phyloP scores from a whole-genome alignment of 495 filamentous ascomycete species.

The Penicillium canariense region DNA sequence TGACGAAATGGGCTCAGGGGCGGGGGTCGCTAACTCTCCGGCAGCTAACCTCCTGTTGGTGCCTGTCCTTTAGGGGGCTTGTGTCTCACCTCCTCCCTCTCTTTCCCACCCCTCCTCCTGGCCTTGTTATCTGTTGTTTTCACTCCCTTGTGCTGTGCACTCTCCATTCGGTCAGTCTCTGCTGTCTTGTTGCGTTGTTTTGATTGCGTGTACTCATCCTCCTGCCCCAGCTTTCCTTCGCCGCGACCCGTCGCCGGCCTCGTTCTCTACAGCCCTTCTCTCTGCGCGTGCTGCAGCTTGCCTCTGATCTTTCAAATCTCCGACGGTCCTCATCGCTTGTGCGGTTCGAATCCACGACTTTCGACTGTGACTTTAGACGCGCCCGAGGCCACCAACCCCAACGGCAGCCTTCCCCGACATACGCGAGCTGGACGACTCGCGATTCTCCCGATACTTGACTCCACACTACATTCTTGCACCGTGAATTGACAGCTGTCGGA shows the following conservation, averaged over 20 bases:
- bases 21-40: too few relatives aligned
- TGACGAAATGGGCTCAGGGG: conserved; percentile 16
- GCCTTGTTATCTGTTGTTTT: background rate
- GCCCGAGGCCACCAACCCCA: background rate
- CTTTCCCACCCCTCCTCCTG: background rate
- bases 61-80: conserved; percentile 9
- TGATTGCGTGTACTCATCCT: conserved; percentile 2
- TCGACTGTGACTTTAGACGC: background rate
- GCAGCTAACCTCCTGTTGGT: conserved; percentile 18
- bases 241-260: conserved; percentile 2
- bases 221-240: conserved; percentile 13
- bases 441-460: background rate
- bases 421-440: conserved; percentile 1
- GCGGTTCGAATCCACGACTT: background rate
- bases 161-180: conserved; percentile 14
- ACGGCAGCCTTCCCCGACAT: background rate
- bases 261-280: conserved; percentile 1
- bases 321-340: background rate
- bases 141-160: conserved; percentile 23
- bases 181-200: background rate
- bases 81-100: conserved; percentile 18
- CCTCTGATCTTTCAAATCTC: background rate
- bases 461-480: background rate
- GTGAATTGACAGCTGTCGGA: background rate
- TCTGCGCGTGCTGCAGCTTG: background rate